Evolutionary conservation across 2,329 filamentous ascomycete species (phyloP).

Genomic region (Coleophoma eucalyptorum): DNA sequence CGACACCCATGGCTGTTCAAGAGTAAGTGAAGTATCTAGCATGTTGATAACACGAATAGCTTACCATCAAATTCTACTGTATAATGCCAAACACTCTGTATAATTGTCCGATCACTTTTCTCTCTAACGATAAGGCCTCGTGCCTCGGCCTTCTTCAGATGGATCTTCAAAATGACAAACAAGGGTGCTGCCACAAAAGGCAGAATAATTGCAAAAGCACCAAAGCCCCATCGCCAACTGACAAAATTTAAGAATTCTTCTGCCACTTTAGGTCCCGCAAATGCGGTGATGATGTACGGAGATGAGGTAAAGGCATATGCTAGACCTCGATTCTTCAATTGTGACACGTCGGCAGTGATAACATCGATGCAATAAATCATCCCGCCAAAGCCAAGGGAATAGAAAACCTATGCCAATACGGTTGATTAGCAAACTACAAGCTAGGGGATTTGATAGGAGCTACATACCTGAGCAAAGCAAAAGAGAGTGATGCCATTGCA

Average conservation of each 20-base stretch:
- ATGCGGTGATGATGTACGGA: constrained; percentile 64
- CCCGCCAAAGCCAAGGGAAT: constrained; percentile 58
- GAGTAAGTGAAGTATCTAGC: too few species aligned
- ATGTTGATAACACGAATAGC: constrained; percentile 39
- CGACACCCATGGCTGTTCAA: constrained; percentile 12
- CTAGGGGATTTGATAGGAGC: background rate
- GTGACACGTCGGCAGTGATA: constrained; percentile 64
- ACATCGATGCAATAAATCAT: constrained; percentile 58
- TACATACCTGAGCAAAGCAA: constrained; percentile 38
- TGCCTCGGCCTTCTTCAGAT: constrained; percentile 18
- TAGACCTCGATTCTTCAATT: constrained; percentile 55
- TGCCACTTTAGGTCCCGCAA: constrained; percentile 54
- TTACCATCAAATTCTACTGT: constrained; percentile 20
- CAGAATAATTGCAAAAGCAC: constrained; percentile 60
- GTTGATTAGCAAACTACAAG: background rate
- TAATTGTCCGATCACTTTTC: constrained; percentile 14
- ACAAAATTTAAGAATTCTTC: constrained; percentile 46
- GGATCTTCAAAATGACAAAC: constrained; percentile 39
- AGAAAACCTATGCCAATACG: constrained; percentile 53
- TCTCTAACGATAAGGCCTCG: constrained; percentile 15
- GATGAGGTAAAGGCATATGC: constrained; percentile 55
- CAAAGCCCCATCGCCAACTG: constrained; percentile 66
- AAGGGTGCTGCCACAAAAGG: constrained; percentile 58
- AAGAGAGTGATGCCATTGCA: constrained; percentile 56
- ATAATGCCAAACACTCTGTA: constrained; percentile 31